Conservation (phyloP, 805 yeast species). For the Lipomyces yamadae region DNA sequence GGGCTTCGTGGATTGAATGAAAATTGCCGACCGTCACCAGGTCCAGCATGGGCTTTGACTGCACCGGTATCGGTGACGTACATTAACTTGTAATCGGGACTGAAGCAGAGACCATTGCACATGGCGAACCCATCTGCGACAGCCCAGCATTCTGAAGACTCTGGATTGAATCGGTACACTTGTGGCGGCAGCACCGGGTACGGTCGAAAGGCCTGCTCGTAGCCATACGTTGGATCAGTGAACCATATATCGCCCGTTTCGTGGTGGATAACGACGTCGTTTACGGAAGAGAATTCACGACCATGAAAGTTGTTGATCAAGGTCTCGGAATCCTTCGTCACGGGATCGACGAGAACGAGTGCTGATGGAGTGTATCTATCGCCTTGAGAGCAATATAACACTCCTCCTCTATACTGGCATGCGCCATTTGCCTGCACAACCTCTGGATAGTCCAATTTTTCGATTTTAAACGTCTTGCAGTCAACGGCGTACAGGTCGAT, state of each 20-base stretch:
- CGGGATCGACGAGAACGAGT: conserved; percentile 28
- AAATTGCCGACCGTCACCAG: conserved; percentile 32
- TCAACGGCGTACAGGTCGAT: conserved; percentile 25
- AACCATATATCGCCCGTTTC: conserved; percentile 36
- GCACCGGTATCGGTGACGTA: conserved; percentile 35
- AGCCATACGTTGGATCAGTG: conserved; percentile 36
- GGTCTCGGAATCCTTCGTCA: conserved; percentile 16
- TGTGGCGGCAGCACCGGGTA: conserved; percentile 28
- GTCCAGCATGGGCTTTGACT: conserved; percentile 31
- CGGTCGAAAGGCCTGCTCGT: conserved; percentile 32
- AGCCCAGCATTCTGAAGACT: conserved; percentile 18
- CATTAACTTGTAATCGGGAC: conserved; percentile 31
- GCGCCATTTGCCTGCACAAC: conserved; percentile 35
- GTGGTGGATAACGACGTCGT: conserved; percentile 37
- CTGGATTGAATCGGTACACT: conserved; percentile 31
- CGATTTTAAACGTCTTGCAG: conserved; percentile 20
- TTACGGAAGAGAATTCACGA: conserved; percentile 33
- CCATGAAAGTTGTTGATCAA: conserved; percentile 33
- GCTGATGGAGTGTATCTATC: conserved; percentile 20
- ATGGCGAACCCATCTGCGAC: conserved; percentile 30
- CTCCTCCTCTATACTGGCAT: conserved; percentile 24
- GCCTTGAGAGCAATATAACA: conserved; percentile 35
- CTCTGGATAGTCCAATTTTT: conserved; percentile 17
- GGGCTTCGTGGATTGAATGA: conserved; percentile 20
- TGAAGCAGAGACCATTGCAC: conserved; percentile 37